These are phyloP conservation scores for Daldinia childiae DNA, from an alignment of 495 filamentous ascomycete species.

Conservation along the genomic window DNA sequence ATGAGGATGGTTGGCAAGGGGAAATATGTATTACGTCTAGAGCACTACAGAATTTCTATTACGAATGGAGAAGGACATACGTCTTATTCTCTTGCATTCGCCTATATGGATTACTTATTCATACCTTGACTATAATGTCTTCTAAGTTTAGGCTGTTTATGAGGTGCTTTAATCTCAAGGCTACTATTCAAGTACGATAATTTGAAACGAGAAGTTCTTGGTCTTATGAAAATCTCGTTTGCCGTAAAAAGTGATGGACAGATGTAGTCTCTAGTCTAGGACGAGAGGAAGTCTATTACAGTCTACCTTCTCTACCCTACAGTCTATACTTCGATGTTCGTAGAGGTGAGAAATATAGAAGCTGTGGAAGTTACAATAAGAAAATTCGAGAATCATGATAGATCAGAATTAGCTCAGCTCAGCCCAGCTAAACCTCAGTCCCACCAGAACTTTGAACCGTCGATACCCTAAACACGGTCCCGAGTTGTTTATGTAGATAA, in stretches of 20 bases:
- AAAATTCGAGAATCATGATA: background rate
- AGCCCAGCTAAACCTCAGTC: background rate
- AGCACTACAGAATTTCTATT: background rate
- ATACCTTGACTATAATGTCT: conserved; percentile 4
- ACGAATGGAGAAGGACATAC: conserved; percentile 5
- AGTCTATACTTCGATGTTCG: too few species aligned
- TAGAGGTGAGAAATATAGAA: background rate
- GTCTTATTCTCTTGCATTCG: conserved; percentile 6
- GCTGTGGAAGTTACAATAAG: background rate
- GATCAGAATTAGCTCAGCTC: background rate
- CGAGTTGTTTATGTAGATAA: background rate
- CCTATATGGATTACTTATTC: background rate
- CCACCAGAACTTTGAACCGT: background rate
- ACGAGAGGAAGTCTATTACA: too few species aligned
- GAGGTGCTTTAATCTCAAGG: conserved; percentile 1
- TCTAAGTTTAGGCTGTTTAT: background rate
- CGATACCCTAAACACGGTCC: background rate
- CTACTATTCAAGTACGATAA: conserved; percentile 12
- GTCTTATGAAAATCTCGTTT: background rate
- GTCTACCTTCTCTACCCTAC: too few species aligned
- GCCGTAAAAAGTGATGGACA: background rate
- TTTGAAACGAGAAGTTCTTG: background rate
- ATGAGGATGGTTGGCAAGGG: conserved; percentile 14
- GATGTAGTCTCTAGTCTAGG: too few species aligned
- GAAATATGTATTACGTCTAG: background rate